Evolutionary conservation across 805 yeast species (phyloP), one percentile per base, ranked within the genome.

Genomic region (Candida stauntonica): DNA sequence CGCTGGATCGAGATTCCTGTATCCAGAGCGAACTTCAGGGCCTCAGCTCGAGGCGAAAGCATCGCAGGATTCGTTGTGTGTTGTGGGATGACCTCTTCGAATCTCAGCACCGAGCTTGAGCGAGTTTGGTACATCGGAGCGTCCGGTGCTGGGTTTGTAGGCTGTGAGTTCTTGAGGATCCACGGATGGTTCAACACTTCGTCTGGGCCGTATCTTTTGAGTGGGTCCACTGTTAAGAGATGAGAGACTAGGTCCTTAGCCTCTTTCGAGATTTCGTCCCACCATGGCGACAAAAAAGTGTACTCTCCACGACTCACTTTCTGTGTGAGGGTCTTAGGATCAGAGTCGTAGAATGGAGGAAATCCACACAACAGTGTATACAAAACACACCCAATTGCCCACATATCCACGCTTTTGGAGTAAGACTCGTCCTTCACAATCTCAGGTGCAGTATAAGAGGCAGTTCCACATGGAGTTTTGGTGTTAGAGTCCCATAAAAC

Each of bases 271-370:
- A 93, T 68, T 57, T 85, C 94, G 62, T 84, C 93, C 86, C 91
- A 85, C 95, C 95, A 85, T 3, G 95, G 95, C 36, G 75, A 65
- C 36, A 85, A 62, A 53, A 83, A 85, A 7, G 77, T 74, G 61
- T 73, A 85, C 40, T 83, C 81, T 29, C 93, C 93, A 30, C 70
- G 69, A 14, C 83, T 66, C 19, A 83, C 86, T 57, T 84, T 85
- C 34, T 67, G 67, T 6, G 88, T 78, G 33, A 85, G 64, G 6
- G 75, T 67, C 86, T 91, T 89, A 55, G 89, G 97, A 31, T 55
- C 58, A 9, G 55, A 46, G 56, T 86, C 94, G 61, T 88, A 93
- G 57, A 93, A 93, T 5, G 99, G 99, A 1, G 99, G 99, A 52
- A 81, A 80, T 0, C 87, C 87, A 57, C 85, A 80, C 36, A 81